Evolutionary conservation across 306 rosid species (phyloP), one percentile per base, ranked within the genome.

Genomic region (Mimosa pudica): DNA sequence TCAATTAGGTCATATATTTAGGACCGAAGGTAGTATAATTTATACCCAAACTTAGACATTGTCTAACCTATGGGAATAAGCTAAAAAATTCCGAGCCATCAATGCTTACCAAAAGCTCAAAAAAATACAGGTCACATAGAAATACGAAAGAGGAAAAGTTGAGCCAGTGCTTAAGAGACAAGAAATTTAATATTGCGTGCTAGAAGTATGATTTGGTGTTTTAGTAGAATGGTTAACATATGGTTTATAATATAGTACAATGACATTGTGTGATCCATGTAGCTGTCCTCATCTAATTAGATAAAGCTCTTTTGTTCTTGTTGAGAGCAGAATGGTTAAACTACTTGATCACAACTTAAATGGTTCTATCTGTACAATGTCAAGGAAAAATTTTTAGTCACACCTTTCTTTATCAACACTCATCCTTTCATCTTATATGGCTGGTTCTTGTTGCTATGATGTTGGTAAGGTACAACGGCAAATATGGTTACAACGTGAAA

Each of bases 281-380:
- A 38, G 42, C 42, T 38, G 42, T 0, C 42, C 3, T 5, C 42
- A 38, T 5, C 42, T 38, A 38, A 5, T 38, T 3, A 38, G 5
- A 38, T 38, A 38, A 2, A 5, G 5, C 42, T 38, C 42, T 38
- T 0, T 38, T 38, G 42, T 38, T 38, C 4, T 38, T 38, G 42
- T 38, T 38, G 3, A 33, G 44, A 11, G 67, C n/a, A 11, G 69
- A 61, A 61, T 32, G 68, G 42, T 62, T 62, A 38, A 32, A 11
- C 74, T 24, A 48, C 24, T 12, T 47, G 75, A 32, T 30, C 14
- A 32, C 35, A 57, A 62, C 24, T 10, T 67, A 33, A n/a, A 78
- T 13, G 67, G 77, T 75, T 76, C 73, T 87, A 68, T 65, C 86
- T 84, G 55, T 79, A 80, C 80, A 73, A 66, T 71, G 42, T 35